Base-by-base conservation (phyloP, 345 rosid species). In the Sapria himalayana region DNA sequence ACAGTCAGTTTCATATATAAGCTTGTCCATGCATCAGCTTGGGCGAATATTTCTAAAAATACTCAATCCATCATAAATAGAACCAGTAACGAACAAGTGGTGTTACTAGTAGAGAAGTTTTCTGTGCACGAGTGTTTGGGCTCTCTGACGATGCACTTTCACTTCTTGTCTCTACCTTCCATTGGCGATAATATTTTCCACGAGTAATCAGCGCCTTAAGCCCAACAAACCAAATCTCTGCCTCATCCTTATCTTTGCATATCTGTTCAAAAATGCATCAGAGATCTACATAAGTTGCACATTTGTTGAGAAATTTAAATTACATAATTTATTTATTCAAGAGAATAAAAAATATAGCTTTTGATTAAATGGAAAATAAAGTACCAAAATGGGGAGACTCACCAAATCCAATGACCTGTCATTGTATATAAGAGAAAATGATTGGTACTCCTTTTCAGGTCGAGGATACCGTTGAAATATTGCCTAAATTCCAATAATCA, bases 161-260 rank as follows among this genome's bases (percentile, higher is more conserved):
- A 48, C 63, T 63, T 57, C 46, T 62, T 22, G 61, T 48, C 20
- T 63, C 76, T 39, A 35, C 61, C 61, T 58, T 69, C 78, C 84
- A 73, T 58, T 65, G 77, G 21, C 56, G 52, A 25, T 38, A 33
- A 38, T 50, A 44, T 51, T 55, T 60, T 41, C 59, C 61, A 17
- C 56, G 62, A 39, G 70, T 47, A 33, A 67, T 71, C 56, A 81
- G 48, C 35, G 81, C 76, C 61, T 81, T 75, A 32, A 85, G 71
- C 54, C 86, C 92, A 43, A 61, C 73, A 51, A 85, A 73, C 96
- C 93, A 77, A 52, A 85, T 72, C 59, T 85, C 96, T 46, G 93
- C 93, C 71, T 85, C 96, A 46, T 81, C 93, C 64, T 77, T 85
- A 72, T 81, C 93, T 62, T 85, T 85, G 49, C 96, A 81, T 54